A percentile compares a stretch with the other conserved stretches of the same genome.
Conservation (phyloP, 768 basidiomycete species). For the Gloeostereum incarnatum region DNA sequence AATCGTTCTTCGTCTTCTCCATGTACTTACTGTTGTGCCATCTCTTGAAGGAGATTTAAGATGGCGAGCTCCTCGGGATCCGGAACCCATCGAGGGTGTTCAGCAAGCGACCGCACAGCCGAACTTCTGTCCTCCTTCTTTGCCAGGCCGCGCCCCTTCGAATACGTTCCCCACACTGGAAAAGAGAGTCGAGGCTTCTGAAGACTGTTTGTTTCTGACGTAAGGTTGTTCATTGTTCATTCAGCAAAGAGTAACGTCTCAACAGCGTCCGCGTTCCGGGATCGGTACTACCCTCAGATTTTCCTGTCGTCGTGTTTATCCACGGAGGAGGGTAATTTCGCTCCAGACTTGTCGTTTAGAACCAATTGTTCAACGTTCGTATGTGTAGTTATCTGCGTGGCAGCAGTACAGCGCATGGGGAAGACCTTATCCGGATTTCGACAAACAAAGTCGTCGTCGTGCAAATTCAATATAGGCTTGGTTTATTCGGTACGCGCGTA, state of each 20-base stretch:
- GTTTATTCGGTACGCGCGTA: constrained; percentile 14
- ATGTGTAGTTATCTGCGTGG: constrained; percentile 12
- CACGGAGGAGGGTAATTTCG: neutral
- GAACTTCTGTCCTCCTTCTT: neutral
- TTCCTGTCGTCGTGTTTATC: neutral
- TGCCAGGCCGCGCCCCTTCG: neutral
- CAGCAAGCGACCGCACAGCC: neutral
- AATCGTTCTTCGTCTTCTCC: neutral
- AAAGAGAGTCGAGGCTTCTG: too few relatives aligned
- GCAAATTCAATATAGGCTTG: constrained; percentile 18
- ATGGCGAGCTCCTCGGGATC: neutral
- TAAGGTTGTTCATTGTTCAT: neutral
- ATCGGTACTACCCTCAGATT: neutral
- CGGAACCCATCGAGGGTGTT: neutral
- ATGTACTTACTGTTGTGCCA: neutral
- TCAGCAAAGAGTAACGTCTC: neutral
- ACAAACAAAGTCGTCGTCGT: constrained; percentile 12
- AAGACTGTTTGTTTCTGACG: too few relatives aligned
- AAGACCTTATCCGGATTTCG: constrained; percentile 6
- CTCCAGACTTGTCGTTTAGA: neutral
- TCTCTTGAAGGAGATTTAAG: neutral
- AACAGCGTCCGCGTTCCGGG: too few relatives aligned
- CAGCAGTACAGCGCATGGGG: neutral
- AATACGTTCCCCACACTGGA: neutral
- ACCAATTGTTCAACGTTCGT: neutral